Percentiles rank a stretch among this genome's conserved stretches.
phyloP scores from a whole-genome alignment of 2,329 filamentous ascomycete species.

The Scleromitrula shiraiana region DNA sequence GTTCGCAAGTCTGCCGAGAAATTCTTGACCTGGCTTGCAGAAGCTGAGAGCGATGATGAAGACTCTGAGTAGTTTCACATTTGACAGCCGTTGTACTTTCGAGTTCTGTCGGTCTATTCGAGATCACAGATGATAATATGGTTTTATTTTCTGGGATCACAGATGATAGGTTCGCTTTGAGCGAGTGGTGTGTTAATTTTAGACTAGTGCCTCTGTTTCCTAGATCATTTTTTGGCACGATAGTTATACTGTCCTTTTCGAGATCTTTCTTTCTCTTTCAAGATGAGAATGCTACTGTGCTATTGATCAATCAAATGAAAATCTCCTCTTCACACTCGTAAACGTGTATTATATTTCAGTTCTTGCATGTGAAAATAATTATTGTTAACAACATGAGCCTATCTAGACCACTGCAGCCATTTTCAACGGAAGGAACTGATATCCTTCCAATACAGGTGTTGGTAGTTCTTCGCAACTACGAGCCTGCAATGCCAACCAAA shows the following conservation, averaged over 20 bases:
- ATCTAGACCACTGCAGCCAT: background rate
- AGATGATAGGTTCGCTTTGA: too few species aligned
- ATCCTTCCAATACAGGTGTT: constrained; percentile 37
- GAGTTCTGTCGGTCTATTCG: too few species aligned
- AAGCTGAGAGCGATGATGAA: constrained; percentile 68
- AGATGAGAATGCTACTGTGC: background rate
- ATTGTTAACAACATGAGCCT: background rate
- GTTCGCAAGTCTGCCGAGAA: constrained; percentile 90
- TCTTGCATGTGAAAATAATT: too few species aligned
- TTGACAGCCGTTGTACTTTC: too few species aligned
- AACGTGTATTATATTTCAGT: too few species aligned
- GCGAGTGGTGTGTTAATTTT: too few species aligned
- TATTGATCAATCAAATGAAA: background rate
- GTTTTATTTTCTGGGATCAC: too few species aligned
- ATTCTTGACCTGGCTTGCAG: constrained; percentile 90
- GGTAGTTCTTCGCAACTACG: constrained; percentile 24
- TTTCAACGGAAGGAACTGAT: constrained; percentile 27
- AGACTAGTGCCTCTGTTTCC: too few species aligned
- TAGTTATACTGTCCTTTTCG: background rate
- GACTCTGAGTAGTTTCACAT: constrained; percentile 44
- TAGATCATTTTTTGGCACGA: background rate
- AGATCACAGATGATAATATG: too few species aligned
- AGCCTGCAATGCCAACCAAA: constrained; percentile 52
- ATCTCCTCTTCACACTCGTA: constrained; percentile 1
- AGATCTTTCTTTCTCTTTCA: background rate